phyloP scores from a whole-genome alignment of 352 stramenopile species.

The Phytophthora meadii region DNA sequence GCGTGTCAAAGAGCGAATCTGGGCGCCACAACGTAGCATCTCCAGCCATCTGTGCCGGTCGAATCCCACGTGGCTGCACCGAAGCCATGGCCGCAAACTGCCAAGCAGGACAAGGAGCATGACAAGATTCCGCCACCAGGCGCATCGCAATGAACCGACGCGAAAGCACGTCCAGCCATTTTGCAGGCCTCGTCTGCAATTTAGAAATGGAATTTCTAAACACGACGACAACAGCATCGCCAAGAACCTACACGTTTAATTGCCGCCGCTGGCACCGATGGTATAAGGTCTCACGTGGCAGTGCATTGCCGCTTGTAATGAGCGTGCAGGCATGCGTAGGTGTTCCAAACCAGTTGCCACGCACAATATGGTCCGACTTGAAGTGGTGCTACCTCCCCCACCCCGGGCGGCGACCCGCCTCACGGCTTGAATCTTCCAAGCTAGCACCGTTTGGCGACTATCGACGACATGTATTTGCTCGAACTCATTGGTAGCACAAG shows the following conservation, averaged over 20 bases:
- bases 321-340: background rate
- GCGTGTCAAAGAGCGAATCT: constrained; percentile 18
- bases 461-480: too few species aligned
- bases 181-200: constrained; percentile 10
- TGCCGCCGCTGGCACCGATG: too few species aligned
- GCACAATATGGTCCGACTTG: constrained; percentile 12
- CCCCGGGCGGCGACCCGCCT: too few species aligned
- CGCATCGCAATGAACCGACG: constrained; percentile 11
- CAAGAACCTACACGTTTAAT: background rate
- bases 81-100: constrained; percentile 10
- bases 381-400: constrained; percentile 10
- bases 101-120: constrained; percentile 2
- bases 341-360: constrained; percentile 13
- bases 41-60: constrained; percentile 12
- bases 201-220: constrained; percentile 14
- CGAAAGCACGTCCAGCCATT: constrained; percentile 29
- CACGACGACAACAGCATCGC: background rate
- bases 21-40: constrained; percentile 16
- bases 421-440: too few species aligned
- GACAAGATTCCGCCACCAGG: constrained; percentile 11
- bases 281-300: too few species aligned
- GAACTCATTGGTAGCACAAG: too few species aligned
- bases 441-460: too few species aligned
- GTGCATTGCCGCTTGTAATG: too few species aligned
- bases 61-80: constrained; percentile 17